Evolutionary conservation across 495 filamentous ascomycete genomes (phyloP).

Genomic region (Bacidia rubella): DNA sequence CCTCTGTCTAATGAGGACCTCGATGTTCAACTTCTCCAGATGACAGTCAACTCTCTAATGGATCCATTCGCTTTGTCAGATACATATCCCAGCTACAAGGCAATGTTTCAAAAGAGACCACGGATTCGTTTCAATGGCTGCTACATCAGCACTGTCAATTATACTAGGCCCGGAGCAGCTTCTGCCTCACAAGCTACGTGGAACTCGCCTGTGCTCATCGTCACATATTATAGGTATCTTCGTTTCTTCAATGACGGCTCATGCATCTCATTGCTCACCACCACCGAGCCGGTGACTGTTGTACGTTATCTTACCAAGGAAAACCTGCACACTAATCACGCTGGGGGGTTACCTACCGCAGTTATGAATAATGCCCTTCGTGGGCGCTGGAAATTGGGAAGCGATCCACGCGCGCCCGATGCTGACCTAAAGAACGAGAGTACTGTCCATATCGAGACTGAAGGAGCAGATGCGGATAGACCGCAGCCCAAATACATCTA

Average conservation of each 20-base stretch:
- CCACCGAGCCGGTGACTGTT: constrained; percentile 69
- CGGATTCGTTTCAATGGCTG: constrained; percentile 85
- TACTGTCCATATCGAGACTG: constrained; percentile 73
- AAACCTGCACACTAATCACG: constrained; percentile 27
- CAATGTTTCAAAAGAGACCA: constrained; percentile 68
- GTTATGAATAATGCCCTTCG: constrained; percentile 48
- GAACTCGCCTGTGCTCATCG: constrained; percentile 82
- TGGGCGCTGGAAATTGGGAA: constrained; percentile 46
- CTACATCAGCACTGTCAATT: constrained; percentile 95
- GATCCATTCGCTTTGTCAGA: constrained; percentile 5
- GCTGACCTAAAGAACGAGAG: constrained; percentile 36
- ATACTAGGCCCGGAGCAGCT: constrained; percentile 65
- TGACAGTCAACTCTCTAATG: not conserved
- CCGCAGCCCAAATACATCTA: constrained; percentile 56
- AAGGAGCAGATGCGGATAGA: constrained; percentile 44
- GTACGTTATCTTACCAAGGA: constrained; percentile 56
- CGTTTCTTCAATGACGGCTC: constrained; percentile 88
- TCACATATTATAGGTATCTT: constrained; percentile 94
- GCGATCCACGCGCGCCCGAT: constrained; percentile 20
- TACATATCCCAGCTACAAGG: constrained; percentile 29
- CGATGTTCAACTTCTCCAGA: constrained; percentile 2
- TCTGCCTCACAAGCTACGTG: constrained; percentile 44
- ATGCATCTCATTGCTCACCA: constrained; percentile 62
- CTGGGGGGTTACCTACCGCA: constrained; percentile 20
- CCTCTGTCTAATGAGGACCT: constrained; percentile 27